These are phyloP conservation scores for Saccharomycopsis sp. DNA, from an alignment of 805 yeast genomes.

Conservation along the genomic window DNA sequence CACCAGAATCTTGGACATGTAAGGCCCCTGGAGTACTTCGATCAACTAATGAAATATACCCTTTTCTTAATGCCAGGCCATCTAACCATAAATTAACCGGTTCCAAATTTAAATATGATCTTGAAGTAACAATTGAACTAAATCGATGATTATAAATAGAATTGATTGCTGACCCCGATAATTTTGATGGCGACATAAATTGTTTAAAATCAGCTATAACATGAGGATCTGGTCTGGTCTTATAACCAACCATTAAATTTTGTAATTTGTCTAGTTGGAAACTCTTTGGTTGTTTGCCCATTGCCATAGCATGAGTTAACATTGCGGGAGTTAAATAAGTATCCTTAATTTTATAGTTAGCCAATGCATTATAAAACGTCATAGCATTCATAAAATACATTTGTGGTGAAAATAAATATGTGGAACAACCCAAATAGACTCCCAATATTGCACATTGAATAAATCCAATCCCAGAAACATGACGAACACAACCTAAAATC, in stretches of 20 bases:
- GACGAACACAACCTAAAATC: slow-evolving; percentile 79
- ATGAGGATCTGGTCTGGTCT: slow-evolving; percentile 62
- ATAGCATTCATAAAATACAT: slow-evolving; percentile 72
- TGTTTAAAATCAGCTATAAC: slow-evolving; percentile 51
- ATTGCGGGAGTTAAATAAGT: slow-evolving; percentile 78
- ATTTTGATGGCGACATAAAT: slow-evolving; percentile 54
- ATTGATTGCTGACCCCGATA: slow-evolving; percentile 64
- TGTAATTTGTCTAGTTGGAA: slow-evolving; percentile 56
- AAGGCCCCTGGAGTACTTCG: slow-evolving; percentile 64
- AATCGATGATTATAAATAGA: slow-evolving; percentile 71
- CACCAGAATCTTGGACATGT: slow-evolving; percentile 87
- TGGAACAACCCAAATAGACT: slow-evolving; percentile 77
- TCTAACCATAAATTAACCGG: slow-evolving; percentile 85
- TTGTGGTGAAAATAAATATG: slow-evolving; percentile 70
- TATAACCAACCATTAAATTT: slow-evolving; percentile 79
- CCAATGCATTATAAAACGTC: slow-evolving; percentile 59
- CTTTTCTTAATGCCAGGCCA: slow-evolving; percentile 83
- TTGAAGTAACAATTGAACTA: slow-evolving; percentile 76
- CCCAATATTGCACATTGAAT: slow-evolving; percentile 81
- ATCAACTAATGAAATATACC: slow-evolving; percentile 72
- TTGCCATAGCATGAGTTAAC: slow-evolving; percentile 65
- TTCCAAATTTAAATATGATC: slow-evolving; percentile 84
- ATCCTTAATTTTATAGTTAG: slow-evolving; percentile 78
- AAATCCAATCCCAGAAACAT: slow-evolving; percentile 81
- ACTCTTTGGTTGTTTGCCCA: slow-evolving; percentile 47